These are phyloP conservation scores for Pyrenophora tritici-repentis DNA, from an alignment of 2,329 filamentous ascomycete genomes.

Conservation along the genomic window DNA sequence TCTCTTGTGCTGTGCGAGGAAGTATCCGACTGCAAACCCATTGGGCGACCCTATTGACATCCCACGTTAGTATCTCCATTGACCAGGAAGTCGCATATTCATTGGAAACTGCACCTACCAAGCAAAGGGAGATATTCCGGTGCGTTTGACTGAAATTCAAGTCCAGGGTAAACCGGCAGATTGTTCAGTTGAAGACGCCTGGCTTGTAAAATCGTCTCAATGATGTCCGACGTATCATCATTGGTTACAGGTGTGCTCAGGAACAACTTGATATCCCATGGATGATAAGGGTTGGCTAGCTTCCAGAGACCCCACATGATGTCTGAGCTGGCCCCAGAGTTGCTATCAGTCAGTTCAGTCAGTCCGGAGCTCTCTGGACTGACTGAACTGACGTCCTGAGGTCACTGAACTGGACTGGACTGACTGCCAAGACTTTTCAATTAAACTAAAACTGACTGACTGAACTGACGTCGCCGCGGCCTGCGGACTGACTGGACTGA, in stretches of 20 bases:
- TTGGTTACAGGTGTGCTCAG: slow-evolving; percentile 1
- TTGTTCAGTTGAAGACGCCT: neutral
- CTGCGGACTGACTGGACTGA: too few relatives aligned
- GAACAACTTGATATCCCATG: neutral
- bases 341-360: too few relatives aligned
- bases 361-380: too few relatives aligned
- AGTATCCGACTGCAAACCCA: slow-evolving; percentile 13
- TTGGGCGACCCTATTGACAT: slow-evolving; percentile 12
- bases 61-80: neutral
- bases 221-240: neutral
- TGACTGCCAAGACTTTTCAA: too few relatives aligned
- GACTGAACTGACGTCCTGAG: too few relatives aligned
- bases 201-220: neutral
- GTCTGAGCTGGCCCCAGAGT: slow-evolving; percentile 20
- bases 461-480: too few relatives aligned
- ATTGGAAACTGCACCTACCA: neutral
- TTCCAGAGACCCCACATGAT: slow-evolving; percentile 28
- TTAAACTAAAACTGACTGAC: too few relatives aligned
- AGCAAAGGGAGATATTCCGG: neutral
- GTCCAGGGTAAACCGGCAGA: neutral
- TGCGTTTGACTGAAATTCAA: neutral
- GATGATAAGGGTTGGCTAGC: neutral
- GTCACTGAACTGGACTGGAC: too few relatives aligned
- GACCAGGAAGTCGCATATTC: too few relatives aligned
- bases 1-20: slow-evolving; percentile 19